Conservation (phyloP, 2,329 filamentous ascomycete species). For the Metarhizium sp. region DNA sequence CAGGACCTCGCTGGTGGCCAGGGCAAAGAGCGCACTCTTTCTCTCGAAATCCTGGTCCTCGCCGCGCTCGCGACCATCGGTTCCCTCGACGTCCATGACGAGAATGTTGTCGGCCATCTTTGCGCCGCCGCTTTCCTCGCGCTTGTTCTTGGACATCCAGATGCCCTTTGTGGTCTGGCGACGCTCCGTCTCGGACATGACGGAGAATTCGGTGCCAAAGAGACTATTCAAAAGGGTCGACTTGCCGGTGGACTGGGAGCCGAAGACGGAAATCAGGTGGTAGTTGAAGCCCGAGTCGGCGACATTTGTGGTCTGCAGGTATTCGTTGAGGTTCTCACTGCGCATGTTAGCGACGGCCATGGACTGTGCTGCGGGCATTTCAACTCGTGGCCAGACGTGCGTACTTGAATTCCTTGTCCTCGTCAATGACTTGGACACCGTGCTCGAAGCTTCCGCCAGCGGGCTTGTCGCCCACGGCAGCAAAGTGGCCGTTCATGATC, state of each 20-base stretch:
- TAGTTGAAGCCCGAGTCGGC: slow-evolving; percentile 95
- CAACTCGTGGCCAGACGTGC: slow-evolving; percentile 19
- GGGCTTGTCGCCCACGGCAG: slow-evolving; percentile 58
- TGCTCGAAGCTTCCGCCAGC: slow-evolving; percentile 67
- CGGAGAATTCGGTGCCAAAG: slow-evolving; percentile 91
- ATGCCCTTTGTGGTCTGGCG: slow-evolving; percentile 98
- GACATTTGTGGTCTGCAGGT: slow-evolving; percentile 71
- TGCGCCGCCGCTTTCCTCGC: slow-evolving; percentile 36
- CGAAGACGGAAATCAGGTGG: slow-evolving; percentile 97
- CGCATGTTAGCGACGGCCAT: neutral
- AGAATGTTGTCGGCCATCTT: slow-evolving; percentile 95
- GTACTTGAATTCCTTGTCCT: slow-evolving; percentile 92
- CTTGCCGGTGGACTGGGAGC: slow-evolving; percentile 96
- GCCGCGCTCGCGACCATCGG: slow-evolving; percentile 88
- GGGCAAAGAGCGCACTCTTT: slow-evolving; percentile 92
- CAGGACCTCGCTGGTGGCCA: slow-evolving; percentile 94
- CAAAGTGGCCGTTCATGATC: slow-evolving; percentile 73
- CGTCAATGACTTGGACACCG: slow-evolving; percentile 91
- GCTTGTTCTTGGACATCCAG: slow-evolving; percentile 98
- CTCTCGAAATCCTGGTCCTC: slow-evolving; percentile 99
- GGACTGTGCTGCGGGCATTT: neutral
- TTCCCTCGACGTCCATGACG: slow-evolving; percentile 98
- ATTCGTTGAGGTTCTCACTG: slow-evolving; percentile 69
- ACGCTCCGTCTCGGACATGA: slow-evolving; percentile 92
- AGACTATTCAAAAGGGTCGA: slow-evolving; percentile 93